These are phyloP conservation scores for Hericium rajendrae DNA, from an alignment of 768 basidiomycete genomes.

Conservation along the genomic window DNA sequence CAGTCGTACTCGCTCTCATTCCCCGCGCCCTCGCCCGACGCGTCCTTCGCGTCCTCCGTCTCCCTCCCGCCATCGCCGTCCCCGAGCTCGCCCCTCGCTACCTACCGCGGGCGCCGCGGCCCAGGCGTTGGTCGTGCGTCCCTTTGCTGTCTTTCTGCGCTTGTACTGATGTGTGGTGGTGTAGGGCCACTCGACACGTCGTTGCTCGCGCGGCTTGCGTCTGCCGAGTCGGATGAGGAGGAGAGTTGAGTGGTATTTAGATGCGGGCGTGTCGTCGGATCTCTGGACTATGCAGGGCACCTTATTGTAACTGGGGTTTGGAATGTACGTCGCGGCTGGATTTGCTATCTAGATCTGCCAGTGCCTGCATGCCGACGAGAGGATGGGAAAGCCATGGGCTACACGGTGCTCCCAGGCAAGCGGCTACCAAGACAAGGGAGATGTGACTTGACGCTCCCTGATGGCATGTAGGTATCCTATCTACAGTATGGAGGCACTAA, in stretches of 20 bases:
- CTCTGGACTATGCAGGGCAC: too few species aligned
- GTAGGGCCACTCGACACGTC: conserved; percentile 12
- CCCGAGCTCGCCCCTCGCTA: conserved; percentile 7
- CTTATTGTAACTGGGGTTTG: too few species aligned
- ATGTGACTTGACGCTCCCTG: too few species aligned
- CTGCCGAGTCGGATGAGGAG: conserved; percentile 10
- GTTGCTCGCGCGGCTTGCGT: conserved; percentile 9
- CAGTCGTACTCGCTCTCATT: conserved; percentile 12
- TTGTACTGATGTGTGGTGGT: not conserved
- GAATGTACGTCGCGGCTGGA: too few species aligned
- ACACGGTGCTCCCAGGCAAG: too few species aligned
- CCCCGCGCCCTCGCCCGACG: conserved; percentile 4
- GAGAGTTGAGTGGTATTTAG: not conserved
- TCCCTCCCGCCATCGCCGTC: conserved; percentile 13
- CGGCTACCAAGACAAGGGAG: too few species aligned
- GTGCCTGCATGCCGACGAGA: too few species aligned
- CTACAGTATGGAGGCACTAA: too few species aligned
- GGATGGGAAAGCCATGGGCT: too few species aligned
- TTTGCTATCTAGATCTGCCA: too few species aligned
- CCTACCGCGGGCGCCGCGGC: conserved; percentile 14
- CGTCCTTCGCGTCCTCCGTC: conserved; percentile 6
- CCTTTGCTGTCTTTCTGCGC: not conserved
- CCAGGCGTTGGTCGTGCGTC: conserved; percentile 11
- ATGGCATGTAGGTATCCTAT: too few species aligned
- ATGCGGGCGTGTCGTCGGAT: too few species aligned